Conservation (phyloP, 108 stramenopile species). For the Nannochloropsis salina region DNA sequence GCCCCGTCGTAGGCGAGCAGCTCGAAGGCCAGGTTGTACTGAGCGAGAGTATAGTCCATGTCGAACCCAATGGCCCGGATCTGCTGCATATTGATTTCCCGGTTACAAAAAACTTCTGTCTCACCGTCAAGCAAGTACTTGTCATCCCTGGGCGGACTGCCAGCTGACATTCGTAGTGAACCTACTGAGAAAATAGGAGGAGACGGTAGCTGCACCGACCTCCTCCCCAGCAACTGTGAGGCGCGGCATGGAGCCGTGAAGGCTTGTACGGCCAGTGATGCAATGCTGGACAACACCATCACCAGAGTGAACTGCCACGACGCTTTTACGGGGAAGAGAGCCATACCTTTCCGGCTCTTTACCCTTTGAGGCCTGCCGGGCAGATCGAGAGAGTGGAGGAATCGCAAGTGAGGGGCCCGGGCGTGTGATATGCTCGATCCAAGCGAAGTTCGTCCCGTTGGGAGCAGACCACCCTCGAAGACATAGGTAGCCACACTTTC, state of each 20-base stretch:
- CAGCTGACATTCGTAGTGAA: background rate
- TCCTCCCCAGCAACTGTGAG: background rate
- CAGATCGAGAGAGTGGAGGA: too few relatives aligned
- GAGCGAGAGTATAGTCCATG: constrained; percentile 90
- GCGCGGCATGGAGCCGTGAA: background rate
- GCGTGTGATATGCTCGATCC: too few relatives aligned
- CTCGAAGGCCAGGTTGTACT: constrained; percentile 84
- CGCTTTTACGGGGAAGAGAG: too few relatives aligned
- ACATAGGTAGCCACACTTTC: too few relatives aligned
- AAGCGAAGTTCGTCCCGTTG: too few relatives aligned
- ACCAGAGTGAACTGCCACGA: background rate
- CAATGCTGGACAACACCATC: background rate
- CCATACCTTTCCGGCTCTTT: too few relatives aligned
- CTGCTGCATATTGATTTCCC: constrained; percentile 72
- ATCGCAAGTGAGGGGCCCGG: too few relatives aligned
- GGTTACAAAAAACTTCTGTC: constrained; percentile 75
- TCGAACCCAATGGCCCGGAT: constrained; percentile 85
- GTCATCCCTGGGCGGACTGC: background rate
- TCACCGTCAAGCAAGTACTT: background rate
- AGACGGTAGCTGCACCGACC: background rate
- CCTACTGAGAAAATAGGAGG: background rate
- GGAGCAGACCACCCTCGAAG: too few relatives aligned
- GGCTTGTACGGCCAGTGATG: background rate
- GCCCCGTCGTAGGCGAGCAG: constrained; percentile 87
- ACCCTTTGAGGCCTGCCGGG: too few relatives aligned